Conservation (phyloP, 805 yeast species). For the Naumovozyma dairenensis region DNA sequence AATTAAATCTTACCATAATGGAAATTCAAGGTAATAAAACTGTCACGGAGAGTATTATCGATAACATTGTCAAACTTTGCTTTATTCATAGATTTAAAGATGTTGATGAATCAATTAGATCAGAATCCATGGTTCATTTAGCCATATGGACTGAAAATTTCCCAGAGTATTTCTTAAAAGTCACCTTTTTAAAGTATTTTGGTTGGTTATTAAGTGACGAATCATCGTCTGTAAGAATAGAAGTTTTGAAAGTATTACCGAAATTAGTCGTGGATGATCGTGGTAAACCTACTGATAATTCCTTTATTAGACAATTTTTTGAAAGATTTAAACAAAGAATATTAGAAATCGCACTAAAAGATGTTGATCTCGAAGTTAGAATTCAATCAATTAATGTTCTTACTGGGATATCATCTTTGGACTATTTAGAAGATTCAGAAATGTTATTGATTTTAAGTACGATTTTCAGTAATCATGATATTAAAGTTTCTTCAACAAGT, state of each 20-base stretch:
- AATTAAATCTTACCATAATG: slow-evolving; percentile 35
- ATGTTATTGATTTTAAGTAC: slow-evolving; percentile 35
- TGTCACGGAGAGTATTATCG: slow-evolving; percentile 46
- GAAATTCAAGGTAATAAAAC: slow-evolving; percentile 39
- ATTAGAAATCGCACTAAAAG: slow-evolving; percentile 50
- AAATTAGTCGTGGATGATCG: slow-evolving; percentile 30
- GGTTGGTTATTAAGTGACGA: slow-evolving; percentile 83
- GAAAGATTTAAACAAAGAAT: slow-evolving; percentile 60
- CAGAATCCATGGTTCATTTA: slow-evolving; percentile 53
- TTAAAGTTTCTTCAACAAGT: slow-evolving; percentile 25
- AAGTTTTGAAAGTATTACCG: slow-evolving; percentile 47
- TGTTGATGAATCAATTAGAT: slow-evolving; percentile 59
- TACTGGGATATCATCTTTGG: slow-evolving; percentile 45
- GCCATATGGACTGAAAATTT: slow-evolving; percentile 63
- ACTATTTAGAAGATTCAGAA: slow-evolving; percentile 56
- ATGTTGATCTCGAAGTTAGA: slow-evolving; percentile 47
- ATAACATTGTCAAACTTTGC: slow-evolving; percentile 55
- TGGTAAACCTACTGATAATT: slow-evolving; percentile 32
- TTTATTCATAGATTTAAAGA: slow-evolving; percentile 77
- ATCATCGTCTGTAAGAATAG: slow-evolving; percentile 48
- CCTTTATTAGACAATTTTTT: slow-evolving; percentile 69
- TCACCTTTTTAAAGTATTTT: slow-evolving; percentile 60
- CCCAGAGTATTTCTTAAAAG: slow-evolving; percentile 64
- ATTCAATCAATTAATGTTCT: slow-evolving; percentile 42
- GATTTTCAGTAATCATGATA: slow-evolving; percentile 31